Evolutionary conservation across 371 early-diverging fungal species (phyloP).

Genomic region (Actinomortierella ambigua): DNA sequence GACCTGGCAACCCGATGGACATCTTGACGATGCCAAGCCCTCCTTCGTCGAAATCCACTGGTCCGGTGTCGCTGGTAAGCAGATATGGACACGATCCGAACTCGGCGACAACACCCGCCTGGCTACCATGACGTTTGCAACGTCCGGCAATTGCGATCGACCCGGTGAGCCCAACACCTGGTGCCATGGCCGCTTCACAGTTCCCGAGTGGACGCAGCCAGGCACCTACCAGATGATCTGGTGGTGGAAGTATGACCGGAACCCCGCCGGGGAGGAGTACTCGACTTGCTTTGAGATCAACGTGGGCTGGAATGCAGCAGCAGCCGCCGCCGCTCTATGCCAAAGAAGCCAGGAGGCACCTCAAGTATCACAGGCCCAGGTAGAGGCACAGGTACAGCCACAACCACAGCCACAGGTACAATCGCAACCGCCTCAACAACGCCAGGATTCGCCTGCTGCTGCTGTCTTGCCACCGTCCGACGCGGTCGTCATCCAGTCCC

Average conservation of each 20-base stretch:
- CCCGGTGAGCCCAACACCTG: slow-evolving; percentile 37
- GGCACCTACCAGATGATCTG: slow-evolving; percentile 46
- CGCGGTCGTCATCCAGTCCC: no score
- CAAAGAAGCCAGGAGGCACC: no score
- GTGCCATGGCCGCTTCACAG: slow-evolving; percentile 33
- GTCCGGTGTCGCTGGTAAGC: slow-evolving; percentile 13
- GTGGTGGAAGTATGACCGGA: slow-evolving; percentile 51
- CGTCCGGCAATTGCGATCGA: slow-evolving; percentile 26
- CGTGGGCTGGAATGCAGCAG: no score
- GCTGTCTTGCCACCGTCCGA: no score
- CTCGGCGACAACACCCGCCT: slow-evolving; percentile 22
- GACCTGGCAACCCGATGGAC: slow-evolving; percentile 46
- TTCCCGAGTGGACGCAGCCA: slow-evolving; percentile 29
- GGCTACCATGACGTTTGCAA: slow-evolving; percentile 32
- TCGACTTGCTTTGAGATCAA: slow-evolving; percentile 48
- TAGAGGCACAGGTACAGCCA: no score
- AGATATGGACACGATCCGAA: slow-evolving; percentile 24
- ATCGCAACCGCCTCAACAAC: no score
- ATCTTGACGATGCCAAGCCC: slow-evolving; percentile 35
- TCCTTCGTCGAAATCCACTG: slow-evolving; percentile 34
- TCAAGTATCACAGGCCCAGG: no score
- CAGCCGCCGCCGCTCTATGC: no score
- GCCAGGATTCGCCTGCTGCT: no score
- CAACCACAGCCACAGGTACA: no score
- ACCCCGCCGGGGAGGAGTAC: slow-evolving; percentile 45